These are phyloP conservation scores for Pichia sp. DNA, from an alignment of 1,139 yeast species.

Conservation along the genomic window DNA sequence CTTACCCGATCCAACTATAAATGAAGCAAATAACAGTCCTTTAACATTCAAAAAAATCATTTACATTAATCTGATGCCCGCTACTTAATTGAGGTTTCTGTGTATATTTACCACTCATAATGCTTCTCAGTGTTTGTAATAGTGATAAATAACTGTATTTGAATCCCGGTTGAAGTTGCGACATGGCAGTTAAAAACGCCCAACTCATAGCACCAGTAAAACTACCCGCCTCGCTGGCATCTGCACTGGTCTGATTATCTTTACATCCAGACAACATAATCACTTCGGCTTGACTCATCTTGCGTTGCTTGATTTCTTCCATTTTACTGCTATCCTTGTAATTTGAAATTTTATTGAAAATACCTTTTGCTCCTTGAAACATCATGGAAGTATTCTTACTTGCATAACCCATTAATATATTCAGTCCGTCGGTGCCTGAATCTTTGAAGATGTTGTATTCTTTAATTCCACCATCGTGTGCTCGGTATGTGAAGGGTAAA, in stretches of 20 bases:
- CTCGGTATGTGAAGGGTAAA: constrained; percentile 81
- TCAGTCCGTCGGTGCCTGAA: constrained; percentile 68
- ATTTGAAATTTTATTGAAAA: constrained; percentile 38
- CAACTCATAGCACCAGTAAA: constrained; percentile 95
- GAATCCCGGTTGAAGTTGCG: constrained; percentile 42
- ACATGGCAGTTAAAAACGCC: constrained; percentile 71
- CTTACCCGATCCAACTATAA: no score
- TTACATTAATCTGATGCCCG: constrained; percentile 80
- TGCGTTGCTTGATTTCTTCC: constrained; percentile 41
- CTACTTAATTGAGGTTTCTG: constrained; percentile 87
- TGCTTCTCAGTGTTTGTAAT: constrained; percentile 70
- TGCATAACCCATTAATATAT: constrained; percentile 66
- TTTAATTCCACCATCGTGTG: constrained; percentile 76
- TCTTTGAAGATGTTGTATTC: constrained; percentile 86
- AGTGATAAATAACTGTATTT: constrained; percentile 65
- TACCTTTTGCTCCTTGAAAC: constrained; percentile 36
- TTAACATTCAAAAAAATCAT: constrained; percentile 38
- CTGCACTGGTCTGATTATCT: constrained; percentile 79
- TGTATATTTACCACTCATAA: constrained; percentile 60
- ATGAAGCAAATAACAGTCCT: not conserved
- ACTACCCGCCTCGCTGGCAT: constrained; percentile 67
- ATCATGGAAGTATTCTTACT: constrained; percentile 59
- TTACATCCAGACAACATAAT: constrained; percentile 84
- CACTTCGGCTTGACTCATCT: constrained; percentile 85
- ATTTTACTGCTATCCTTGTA: constrained; percentile 23